Percentiles rank a stretch among this genome's conserved stretches.
These are phyloP conservation scores for Rhinocladiella similis DNA, from an alignment of 2,329 filamentous ascomycete genomes.

Conservation along the genomic window DNA sequence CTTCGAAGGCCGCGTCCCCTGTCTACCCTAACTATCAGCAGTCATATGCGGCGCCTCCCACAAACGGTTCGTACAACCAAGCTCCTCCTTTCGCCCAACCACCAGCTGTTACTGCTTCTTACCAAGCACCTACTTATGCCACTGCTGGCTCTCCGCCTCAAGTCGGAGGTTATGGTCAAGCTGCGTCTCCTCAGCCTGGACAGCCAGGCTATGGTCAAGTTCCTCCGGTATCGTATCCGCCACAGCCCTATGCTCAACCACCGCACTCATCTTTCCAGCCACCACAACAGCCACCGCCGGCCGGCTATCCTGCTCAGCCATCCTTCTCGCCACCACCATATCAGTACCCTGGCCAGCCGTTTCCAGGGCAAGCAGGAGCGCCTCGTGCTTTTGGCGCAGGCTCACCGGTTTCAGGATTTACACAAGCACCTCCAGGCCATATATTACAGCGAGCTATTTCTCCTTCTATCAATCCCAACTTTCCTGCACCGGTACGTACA, in stretches of 20 bases:
- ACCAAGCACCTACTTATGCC: conserved; percentile 16
- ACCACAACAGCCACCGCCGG: conserved; percentile 18
- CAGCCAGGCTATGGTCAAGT: conserved; percentile 23
- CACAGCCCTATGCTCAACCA: conserved; percentile 24
- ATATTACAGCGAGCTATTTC: conserved; percentile 43
- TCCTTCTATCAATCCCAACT: conserved; percentile 28
- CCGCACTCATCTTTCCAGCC: conserved; percentile 21
- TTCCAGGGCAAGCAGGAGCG: conserved; percentile 35
- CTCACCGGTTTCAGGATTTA: conserved; percentile 43
- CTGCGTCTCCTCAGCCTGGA: conserved; percentile 30
- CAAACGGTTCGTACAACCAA: conserved; percentile 27
- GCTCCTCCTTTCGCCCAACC: conserved; percentile 24
- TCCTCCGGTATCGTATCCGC: conserved; percentile 20
- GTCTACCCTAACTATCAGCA: conserved; percentile 27
- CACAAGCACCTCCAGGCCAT: conserved; percentile 43
- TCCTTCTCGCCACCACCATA: conserved; percentile 33
- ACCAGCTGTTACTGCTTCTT: conserved; percentile 17
- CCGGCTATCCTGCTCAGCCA: conserved; percentile 32
- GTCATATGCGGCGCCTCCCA: conserved; percentile 23
- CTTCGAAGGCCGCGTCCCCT: conserved; percentile 17
- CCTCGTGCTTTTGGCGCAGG: conserved; percentile 41
- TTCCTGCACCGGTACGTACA: conserved; percentile 41
- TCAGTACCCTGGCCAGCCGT: conserved; percentile 37
- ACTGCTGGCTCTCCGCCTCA: conserved; percentile 16
- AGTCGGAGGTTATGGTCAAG: conserved; percentile 20